A percentile compares a stretch with the other conserved stretches of the same genome.
Conservation (phyloP, 2,329 filamentous ascomycete genomes). For the Exophiala sideris region DNA sequence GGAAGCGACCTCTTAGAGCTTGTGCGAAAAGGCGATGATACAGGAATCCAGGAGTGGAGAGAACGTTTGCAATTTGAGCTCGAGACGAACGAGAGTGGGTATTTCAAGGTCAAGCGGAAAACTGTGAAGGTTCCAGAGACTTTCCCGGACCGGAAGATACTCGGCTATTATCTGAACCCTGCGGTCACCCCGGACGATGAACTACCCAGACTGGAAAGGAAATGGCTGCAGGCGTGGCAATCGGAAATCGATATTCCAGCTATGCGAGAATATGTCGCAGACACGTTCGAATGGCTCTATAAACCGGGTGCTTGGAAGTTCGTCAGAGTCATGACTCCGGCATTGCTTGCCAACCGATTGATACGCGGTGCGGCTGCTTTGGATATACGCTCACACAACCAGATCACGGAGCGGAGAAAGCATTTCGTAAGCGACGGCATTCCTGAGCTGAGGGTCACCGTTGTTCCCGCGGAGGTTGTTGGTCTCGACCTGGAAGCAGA, state of each 20-base stretch:
- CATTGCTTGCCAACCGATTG: slow-evolving; percentile 65
- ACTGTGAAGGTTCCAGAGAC: slow-evolving; percentile 70
- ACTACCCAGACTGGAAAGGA: slow-evolving; percentile 51
- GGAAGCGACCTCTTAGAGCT: slow-evolving; percentile 51
- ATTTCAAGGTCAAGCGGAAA: slow-evolving; percentile 74
- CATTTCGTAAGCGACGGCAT: slow-evolving; percentile 73
- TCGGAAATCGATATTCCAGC: slow-evolving; percentile 60
- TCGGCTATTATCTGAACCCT: slow-evolving; percentile 85
- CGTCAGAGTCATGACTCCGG: slow-evolving; percentile 73
- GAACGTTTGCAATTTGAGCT: slow-evolving; percentile 70
- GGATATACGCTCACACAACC: slow-evolving; percentile 19
- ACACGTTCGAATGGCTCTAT: slow-evolving; percentile 84
- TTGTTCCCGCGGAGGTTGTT: slow-evolving; percentile 71
- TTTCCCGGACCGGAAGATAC: slow-evolving; percentile 75
- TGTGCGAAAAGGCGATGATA: slow-evolving; percentile 30
- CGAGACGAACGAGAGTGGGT: slow-evolving; percentile 74
- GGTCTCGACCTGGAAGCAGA: slow-evolving; percentile 73
- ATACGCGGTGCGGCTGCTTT: slow-evolving; percentile 31
- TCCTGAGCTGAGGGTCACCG: slow-evolving; percentile 74
- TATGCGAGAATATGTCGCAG: slow-evolving; percentile 69
- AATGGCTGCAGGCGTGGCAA: slow-evolving; percentile 53
- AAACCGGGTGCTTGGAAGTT: slow-evolving; percentile 79
- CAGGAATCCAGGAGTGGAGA: slow-evolving; percentile 58
- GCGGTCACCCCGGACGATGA: slow-evolving; percentile 65
- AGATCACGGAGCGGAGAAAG: slow-evolving; percentile 61